Conservation (phyloP, 2,329 filamentous ascomycete genomes). For the Sporothrix inflata region DNA sequence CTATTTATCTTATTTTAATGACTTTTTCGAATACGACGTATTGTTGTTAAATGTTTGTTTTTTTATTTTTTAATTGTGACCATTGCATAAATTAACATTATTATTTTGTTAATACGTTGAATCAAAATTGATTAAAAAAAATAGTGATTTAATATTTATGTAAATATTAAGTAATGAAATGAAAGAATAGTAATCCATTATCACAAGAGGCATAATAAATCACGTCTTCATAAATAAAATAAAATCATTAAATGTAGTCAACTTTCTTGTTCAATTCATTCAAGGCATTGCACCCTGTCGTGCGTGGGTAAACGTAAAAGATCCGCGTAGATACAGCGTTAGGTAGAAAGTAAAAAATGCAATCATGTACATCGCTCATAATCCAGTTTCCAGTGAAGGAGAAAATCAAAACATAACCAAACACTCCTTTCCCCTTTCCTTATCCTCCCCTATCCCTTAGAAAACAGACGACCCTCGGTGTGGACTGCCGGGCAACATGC, state of each 20-base stretch:
- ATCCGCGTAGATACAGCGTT: background rate
- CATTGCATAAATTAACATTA: too few species aligned
- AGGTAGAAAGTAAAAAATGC: background rate
- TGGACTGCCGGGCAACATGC: slow-evolving; percentile 16
- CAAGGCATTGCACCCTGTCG: background rate
- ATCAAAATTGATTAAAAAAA: too few species aligned
- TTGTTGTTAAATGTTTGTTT: too few species aligned
- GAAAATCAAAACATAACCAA: background rate
- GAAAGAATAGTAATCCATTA: too few species aligned
- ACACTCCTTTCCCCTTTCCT: background rate
- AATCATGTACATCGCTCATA: slow-evolving; percentile 21
- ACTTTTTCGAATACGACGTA: too few species aligned
- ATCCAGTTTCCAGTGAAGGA: background rate
- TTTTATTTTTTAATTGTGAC: too few species aligned
- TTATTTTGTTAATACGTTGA: too few species aligned
- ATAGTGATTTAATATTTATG: too few species aligned
- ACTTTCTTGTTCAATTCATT: slow-evolving; percentile 1
- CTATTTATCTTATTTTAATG: too few species aligned
- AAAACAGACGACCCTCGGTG: slow-evolving; percentile 16
- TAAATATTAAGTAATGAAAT: too few species aligned
- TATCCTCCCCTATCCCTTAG: background rate
- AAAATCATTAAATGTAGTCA: background rate
- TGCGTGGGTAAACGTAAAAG: background rate
- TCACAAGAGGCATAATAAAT: too few species aligned
- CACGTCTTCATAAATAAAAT: too few species aligned